A percentile compares a stretch with the other conserved stretches of the same genome.
phyloP scores from a whole-genome alignment of 371 early-diverging fungal species.

The Actinomortierella wolfii region DNA sequence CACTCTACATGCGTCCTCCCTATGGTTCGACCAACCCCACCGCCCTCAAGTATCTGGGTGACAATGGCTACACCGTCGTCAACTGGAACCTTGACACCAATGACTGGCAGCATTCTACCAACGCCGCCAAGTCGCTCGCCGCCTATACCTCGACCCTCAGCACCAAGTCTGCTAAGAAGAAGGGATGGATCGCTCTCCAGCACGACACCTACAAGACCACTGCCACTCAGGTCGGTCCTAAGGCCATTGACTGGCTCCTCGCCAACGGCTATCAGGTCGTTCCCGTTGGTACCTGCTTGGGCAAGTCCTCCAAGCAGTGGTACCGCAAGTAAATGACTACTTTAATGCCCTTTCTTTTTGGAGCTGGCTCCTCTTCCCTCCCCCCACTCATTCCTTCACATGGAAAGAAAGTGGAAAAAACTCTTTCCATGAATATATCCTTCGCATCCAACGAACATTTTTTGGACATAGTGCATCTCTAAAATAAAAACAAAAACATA shows the following conservation, averaged over 20 bases:
- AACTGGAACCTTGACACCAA: constrained; percentile 60
- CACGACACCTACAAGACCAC: constrained; percentile 19
- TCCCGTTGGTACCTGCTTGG: constrained; percentile 34
- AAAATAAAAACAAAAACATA: too few relatives aligned
- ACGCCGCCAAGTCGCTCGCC: background rate
- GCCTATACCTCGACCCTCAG: constrained; percentile 6
- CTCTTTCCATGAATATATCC: too few relatives aligned
- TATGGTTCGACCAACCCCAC: constrained; percentile 46
- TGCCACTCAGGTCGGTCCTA: constrained; percentile 10
- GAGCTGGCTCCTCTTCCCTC: too few relatives aligned
- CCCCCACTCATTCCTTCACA: too few relatives aligned
- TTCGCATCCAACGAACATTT: too few relatives aligned
- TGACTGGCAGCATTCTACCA: constrained; percentile 46
- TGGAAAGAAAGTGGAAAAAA: too few relatives aligned
- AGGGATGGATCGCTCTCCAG: constrained; percentile 21
- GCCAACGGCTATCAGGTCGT: constrained; percentile 22
- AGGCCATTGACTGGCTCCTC: constrained; percentile 19
- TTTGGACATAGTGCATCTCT: too few relatives aligned
- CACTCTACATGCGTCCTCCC: constrained; percentile 54
- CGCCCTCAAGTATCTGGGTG: constrained; percentile 35
- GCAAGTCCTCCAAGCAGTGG: constrained; percentile 12
- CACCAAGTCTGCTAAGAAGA: constrained; percentile 9
- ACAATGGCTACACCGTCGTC: constrained; percentile 52
- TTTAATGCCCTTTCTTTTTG: background rate
- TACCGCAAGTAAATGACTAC: constrained; percentile 16